Conservation (phyloP, 768 basidiomycete species). For the Aureoboletus auriporus region DNA sequence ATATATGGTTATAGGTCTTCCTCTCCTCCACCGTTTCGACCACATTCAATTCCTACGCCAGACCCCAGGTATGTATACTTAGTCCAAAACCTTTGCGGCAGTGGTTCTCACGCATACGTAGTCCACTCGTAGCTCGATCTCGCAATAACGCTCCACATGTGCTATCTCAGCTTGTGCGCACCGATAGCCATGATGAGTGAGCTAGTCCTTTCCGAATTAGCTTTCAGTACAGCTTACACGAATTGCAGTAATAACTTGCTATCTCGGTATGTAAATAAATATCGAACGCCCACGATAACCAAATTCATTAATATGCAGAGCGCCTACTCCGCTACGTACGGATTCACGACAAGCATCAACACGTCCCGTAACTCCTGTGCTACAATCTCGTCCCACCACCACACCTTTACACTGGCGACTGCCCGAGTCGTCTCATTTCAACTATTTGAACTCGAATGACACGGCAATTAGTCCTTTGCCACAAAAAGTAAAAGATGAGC, state of each 20-base stretch:
- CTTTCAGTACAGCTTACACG: constrained; percentile 1
- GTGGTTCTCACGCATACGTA: constrained; percentile 10
- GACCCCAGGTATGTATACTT: constrained; percentile 25
- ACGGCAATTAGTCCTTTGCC: background rate
- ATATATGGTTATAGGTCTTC: constrained; percentile 9
- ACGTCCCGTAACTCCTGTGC: constrained; percentile 12
- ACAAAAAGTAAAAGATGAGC: constrained; percentile 15
- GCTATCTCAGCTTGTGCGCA: constrained; percentile 1
- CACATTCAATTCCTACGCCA: constrained; percentile 26
- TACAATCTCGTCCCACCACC: constrained; percentile 10
- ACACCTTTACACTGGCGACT: constrained; percentile 8
- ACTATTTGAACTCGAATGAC: background rate
- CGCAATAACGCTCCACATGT: constrained; percentile 17
- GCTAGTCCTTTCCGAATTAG: background rate
- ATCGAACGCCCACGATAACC: background rate
- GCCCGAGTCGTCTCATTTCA: background rate
- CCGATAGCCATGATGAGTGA: constrained; percentile 10
- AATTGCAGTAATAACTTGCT: constrained; percentile 4
- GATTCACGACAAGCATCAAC: constrained; percentile 13
- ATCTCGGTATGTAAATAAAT: constrained; percentile 13
- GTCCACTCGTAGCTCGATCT: constrained; percentile 21
- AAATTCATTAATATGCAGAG: constrained; percentile 3
- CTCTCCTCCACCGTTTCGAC: constrained; percentile 15
- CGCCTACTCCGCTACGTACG: constrained; percentile 15
- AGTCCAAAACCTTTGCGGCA: background rate